These are phyloP conservation scores for Colletotrichum higginsianum DNA, from an alignment of 2,329 filamentous ascomycete genomes.

Conservation along the genomic window DNA sequence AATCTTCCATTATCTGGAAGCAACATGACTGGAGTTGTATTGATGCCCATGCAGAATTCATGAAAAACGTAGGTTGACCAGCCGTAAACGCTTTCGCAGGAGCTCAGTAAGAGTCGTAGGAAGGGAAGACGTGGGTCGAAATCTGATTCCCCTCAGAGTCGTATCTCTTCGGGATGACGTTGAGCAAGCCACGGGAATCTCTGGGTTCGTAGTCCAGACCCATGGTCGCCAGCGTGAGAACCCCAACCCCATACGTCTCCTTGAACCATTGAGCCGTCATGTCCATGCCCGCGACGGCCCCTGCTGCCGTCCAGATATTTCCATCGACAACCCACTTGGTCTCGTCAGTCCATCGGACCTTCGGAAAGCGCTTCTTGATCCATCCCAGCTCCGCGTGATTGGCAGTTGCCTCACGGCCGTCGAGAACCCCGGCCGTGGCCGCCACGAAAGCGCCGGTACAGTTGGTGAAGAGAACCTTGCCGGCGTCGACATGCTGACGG, in stretches of 20 bases:
- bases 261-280: constrained; percentile 59
- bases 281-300: constrained; percentile 62
- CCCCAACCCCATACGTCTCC: constrained; percentile 51
- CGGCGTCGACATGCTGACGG: constrained; percentile 52
- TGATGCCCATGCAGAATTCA: too few species aligned
- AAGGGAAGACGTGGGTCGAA: constrained; percentile 44
- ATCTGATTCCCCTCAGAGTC: constrained; percentile 50
- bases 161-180: constrained; percentile 49
- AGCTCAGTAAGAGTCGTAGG: constrained; percentile 1
- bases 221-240: constrained; percentile 45
- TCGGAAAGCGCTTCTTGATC: constrained; percentile 51
- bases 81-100: not conserved
- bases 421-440: constrained; percentile 54
- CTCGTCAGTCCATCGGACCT: constrained; percentile 60
- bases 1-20: too few species aligned
- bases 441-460: constrained; percentile 55
- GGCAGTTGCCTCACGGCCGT: constrained; percentile 59
- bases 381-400: constrained; percentile 55
- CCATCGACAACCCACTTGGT: constrained; percentile 62
- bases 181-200: constrained; percentile 49
- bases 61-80: not conserved
- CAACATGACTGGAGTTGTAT: too few species aligned
- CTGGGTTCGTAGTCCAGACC: constrained; percentile 55
- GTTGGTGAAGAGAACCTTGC: constrained; percentile 54
- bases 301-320: constrained; percentile 63